Evolutionary conservation across 2,329 filamentous ascomycete species (phyloP).

Genomic region (Colletotrichum falcatum): DNA sequence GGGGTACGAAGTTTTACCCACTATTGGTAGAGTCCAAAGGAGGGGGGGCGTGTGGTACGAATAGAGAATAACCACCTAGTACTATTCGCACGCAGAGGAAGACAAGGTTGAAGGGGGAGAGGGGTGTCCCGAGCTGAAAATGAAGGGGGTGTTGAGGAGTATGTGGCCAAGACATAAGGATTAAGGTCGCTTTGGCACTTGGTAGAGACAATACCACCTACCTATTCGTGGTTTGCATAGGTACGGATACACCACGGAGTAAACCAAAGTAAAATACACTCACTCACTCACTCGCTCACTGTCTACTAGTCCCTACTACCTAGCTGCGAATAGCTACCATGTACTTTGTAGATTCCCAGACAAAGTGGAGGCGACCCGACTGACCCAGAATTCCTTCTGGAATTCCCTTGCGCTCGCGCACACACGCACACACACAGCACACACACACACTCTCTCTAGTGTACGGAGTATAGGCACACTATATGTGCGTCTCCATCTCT

Average conservation of each 20-base stretch:
- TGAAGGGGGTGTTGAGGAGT: background rate
- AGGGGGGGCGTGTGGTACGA: no score
- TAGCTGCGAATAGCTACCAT: no score
- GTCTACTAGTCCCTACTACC: no score
- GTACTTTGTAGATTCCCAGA: background rate
- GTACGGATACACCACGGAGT: no score
- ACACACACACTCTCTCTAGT: background rate
- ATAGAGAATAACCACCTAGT: no score
- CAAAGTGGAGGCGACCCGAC: conserved; percentile 25
- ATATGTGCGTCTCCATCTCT: background rate
- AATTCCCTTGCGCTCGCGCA: conserved; percentile 29
- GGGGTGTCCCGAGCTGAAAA: background rate
- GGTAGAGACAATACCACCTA: background rate
- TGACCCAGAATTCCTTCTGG: conserved; percentile 40
- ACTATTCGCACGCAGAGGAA: no score
- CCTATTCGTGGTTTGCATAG: no score
- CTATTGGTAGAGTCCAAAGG: background rate
- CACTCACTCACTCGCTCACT: no score
- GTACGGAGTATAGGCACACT: no score
- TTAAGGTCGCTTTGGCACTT: conserved; percentile 31
- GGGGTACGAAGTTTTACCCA: no score
- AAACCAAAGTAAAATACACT: no score
- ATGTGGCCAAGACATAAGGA: background rate
- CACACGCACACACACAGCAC: background rate
- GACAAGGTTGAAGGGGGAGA: background rate